Evolutionary conservation across 345 rosid genomes (phyloP), one percentile per base, ranked within the genome.

Genomic region (Combretum micranthum): DNA sequence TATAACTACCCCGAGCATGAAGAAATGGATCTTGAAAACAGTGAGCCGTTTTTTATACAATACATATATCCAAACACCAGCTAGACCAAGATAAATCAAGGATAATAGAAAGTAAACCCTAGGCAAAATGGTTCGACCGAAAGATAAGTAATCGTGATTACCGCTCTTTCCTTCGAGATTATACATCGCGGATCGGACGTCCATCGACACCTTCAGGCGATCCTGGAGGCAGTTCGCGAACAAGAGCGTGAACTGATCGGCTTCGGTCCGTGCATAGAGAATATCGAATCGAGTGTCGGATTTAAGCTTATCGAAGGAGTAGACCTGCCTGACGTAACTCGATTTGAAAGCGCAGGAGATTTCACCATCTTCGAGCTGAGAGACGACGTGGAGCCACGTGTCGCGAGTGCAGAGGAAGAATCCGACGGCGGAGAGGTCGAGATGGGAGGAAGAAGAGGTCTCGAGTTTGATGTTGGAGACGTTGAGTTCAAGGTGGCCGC

Each of bases 391-490:
- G 15, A 82, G 65, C 94, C 97, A 86, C 2, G 89, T 69, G 73
- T 89, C 99, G 14, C 68, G 75, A 19, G 99, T 89, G 82, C 89
- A 86, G 54, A 93, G 96, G 80, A 93, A 85, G 91, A 93, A 93
- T 2, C 99, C 99, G 13, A 89, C 69, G 71, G 76, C 76, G 46
- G 85, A 66, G 44, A 74, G 77, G 63, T 86, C 97, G 15, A 83
- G 84, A 53, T 83, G 85, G 5, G 84, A 84, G 20, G 77, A 78
- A 12, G 50, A 18, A 53, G 75, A 3, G 39, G 9, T 32, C 10
- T 59, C 17, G 86, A 82, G 83, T 3, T 39, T 50, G 77, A 88
- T 79, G 22, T 67, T 42, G 16, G 90, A 69, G 32, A 71, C 85
- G 53, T 80, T 79, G 62, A 93, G 97, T 74, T 89, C 91, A 25